Evolutionary conservation across 2,329 filamentous ascomycete species (phyloP), one percentile per base, ranked within the genome.

Genomic region (Penicillium capsulatum): DNA sequence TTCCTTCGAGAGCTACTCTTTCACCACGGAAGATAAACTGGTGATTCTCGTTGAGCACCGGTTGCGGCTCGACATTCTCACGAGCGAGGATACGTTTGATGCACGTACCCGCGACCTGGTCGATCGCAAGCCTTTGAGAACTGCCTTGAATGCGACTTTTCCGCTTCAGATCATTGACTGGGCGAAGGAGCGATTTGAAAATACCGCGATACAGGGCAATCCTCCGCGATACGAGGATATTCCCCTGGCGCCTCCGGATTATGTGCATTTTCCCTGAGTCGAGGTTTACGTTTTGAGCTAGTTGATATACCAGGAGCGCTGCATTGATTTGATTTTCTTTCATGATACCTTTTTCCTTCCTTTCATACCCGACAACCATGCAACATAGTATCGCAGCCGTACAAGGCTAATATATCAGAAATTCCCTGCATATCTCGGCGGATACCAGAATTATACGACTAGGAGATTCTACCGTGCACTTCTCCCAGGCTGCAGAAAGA

Each of bases 171-270:
- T 46, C 17, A 16, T 36, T 9, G 26, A 34, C 15, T 28, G 13
- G 4, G 32, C 35, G 3, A 32, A 40, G 9, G 17, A 16, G 15
- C 22, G 36, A 19, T 34, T 38, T 16, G 34, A 41, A 13, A 31
- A 35, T 17, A 16, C 34, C 5, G 13, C 40, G 3, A 30, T 24
- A n/a, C 29, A 31, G 24, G 36, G 30, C 8, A 38, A 34, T 19
- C 46, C 38, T 8, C 46, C 46, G n/a, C 20, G 37, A 8, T 48
- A 48, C 26, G 36, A 40, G n/a, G 43, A 44, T 6, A 22, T 48
- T 19, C 34, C 46, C 7, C 9, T 17, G 3, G 38, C 46, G n/a
- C 42, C 46, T 37, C 46, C 46, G 4, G 29, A 27, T 17, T 48
- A 48, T 31, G 26, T n/a, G 26, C 26, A 28, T 14, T 14, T 7